A percentile compares a stretch with the other conserved stretches of the same genome.
These are phyloP conservation scores for Dactylellina sp. DNA, from an alignment of 2,329 filamentous ascomycete genomes.

Conservation along the genomic window DNA sequence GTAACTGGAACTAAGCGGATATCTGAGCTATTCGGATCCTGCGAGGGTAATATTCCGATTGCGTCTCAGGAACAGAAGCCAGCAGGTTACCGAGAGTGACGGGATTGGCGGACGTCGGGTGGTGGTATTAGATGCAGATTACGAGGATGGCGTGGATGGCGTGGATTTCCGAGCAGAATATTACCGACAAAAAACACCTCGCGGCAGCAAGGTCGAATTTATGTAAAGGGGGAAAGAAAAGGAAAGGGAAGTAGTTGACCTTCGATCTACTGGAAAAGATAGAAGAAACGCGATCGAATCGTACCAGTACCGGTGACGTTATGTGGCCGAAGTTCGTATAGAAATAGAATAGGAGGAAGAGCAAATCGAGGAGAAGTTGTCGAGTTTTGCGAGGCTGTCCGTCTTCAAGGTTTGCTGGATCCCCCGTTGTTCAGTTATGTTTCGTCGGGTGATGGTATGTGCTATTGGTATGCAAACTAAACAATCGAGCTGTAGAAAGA, in stretches of 20 bases:
- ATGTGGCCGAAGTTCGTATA: neutral
- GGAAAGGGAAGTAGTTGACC: neutral
- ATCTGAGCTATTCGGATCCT: conserved; percentile 17
- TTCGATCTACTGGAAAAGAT: conserved; percentile 30
- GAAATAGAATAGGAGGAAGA: neutral
- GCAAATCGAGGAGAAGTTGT: conserved; percentile 4
- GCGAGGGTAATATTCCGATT: conserved; percentile 31
- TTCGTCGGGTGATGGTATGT: conserved; percentile 10
- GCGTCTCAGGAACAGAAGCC: conserved; percentile 18
- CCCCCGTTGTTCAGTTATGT: conserved; percentile 6
- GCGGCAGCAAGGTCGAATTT: conserved; percentile 16
- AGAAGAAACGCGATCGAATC: neutral
- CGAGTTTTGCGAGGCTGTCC: conserved; percentile 12
- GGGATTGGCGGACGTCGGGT: conserved; percentile 16
- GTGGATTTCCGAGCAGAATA: conserved; percentile 52
- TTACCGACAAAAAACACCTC: conserved; percentile 50
- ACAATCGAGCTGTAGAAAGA: neutral
- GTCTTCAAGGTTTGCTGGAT: conserved; percentile 2
- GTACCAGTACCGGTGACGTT: neutral
- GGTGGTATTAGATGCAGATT: conserved; percentile 39
- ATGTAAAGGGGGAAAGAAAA: conserved; percentile 1
- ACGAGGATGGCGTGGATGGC: conserved; percentile 25
- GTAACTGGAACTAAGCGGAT: conserved; percentile 15
- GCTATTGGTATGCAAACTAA: conserved; percentile 24
- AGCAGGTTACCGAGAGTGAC: conserved; percentile 21